Conservation (phyloP, 1,284 basidiomycete species). For the Trichosporon inkin region DNA sequence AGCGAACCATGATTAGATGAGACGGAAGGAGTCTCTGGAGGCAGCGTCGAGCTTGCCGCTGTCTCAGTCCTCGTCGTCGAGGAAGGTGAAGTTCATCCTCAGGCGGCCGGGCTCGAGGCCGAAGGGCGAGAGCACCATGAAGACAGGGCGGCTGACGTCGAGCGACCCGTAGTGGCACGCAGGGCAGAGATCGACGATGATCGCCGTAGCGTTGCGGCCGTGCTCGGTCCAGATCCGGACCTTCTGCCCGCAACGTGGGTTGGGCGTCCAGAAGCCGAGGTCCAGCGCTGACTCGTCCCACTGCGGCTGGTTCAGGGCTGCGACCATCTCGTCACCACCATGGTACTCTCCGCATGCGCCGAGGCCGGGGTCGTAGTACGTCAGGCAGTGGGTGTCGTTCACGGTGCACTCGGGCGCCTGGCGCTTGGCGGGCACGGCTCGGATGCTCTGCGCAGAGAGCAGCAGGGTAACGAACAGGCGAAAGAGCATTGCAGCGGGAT, state of each 20-base stretch:
- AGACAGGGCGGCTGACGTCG: slow-evolving; percentile 72
- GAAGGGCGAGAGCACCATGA: slow-evolving; percentile 44
- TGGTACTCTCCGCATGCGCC: slow-evolving; percentile 26
- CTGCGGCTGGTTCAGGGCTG: slow-evolving; percentile 46
- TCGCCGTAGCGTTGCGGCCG: slow-evolving; percentile 62
- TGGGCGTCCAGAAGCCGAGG: slow-evolving; percentile 43
- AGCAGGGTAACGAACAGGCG: no score
- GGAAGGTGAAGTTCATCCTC: background rate
- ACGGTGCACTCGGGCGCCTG: background rate
- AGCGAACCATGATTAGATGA: no score
- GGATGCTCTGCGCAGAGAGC: no score
- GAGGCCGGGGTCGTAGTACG: slow-evolving; percentile 26
- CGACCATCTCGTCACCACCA: slow-evolving; percentile 36
- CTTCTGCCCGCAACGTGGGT: slow-evolving; percentile 56
- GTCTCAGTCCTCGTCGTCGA: background rate
- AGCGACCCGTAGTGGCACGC: slow-evolving; percentile 58
- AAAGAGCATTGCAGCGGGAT: no score
- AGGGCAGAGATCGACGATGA: slow-evolving; percentile 60
- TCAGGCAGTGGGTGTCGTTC: slow-evolving; percentile 19
- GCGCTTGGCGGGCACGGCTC: background rate
- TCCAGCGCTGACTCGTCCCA: slow-evolving; percentile 41
- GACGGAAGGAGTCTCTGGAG: no score
- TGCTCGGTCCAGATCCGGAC: slow-evolving; percentile 60
- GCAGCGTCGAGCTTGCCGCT: no score
- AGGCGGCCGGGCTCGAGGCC: background rate